Conservation (phyloP, 768 basidiomycete genomes). For the Crucibulum laeve region DNA sequence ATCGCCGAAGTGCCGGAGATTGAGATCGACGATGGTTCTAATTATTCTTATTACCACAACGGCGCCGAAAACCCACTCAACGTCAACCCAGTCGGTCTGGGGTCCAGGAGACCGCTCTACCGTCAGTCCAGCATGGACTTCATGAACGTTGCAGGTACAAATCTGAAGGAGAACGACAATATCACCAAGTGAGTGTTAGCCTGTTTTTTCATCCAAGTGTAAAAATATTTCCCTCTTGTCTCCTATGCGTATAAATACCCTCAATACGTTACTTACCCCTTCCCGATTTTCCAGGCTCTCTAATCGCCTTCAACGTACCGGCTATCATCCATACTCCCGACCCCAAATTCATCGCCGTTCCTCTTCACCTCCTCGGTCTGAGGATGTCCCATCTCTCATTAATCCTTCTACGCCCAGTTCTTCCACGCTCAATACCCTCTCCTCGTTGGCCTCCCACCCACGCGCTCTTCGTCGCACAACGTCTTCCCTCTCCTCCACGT, state of each 20-base stretch:
- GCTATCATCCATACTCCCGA: slow-evolving; percentile 60
- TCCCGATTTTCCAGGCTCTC: slow-evolving; percentile 44
- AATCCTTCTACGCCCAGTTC: slow-evolving; percentile 63
- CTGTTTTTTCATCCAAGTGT: slow-evolving; percentile 8
- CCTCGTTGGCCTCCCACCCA: slow-evolving; percentile 29
- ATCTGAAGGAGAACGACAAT: slow-evolving; percentile 45
- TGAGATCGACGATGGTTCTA: slow-evolving; percentile 26
- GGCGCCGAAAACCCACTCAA: slow-evolving; percentile 17
- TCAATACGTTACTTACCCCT: too few relatives aligned
- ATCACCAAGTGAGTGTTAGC: slow-evolving; percentile 54
- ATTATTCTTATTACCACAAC: slow-evolving; percentile 23
- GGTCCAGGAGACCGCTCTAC: slow-evolving; percentile 55
- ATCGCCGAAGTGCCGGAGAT: slow-evolving; percentile 47
- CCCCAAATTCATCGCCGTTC: slow-evolving; percentile 26
- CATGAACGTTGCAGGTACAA: slow-evolving; percentile 47
- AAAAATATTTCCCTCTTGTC: background rate
- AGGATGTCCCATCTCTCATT: slow-evolving; percentile 37
- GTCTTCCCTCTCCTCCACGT: slow-evolving; percentile 42
- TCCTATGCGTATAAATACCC: too few relatives aligned
- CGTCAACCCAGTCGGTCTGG: slow-evolving; percentile 12
- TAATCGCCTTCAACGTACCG: slow-evolving; percentile 57
- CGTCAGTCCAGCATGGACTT: slow-evolving; percentile 89
- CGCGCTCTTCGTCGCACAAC: slow-evolving; percentile 38
- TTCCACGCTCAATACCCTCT: slow-evolving; percentile 52
- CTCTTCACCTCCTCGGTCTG: slow-evolving; percentile 35